phyloP scores from a whole-genome alignment of 1,284 basidiomycete genomes.

The Ustilago lituana region DNA sequence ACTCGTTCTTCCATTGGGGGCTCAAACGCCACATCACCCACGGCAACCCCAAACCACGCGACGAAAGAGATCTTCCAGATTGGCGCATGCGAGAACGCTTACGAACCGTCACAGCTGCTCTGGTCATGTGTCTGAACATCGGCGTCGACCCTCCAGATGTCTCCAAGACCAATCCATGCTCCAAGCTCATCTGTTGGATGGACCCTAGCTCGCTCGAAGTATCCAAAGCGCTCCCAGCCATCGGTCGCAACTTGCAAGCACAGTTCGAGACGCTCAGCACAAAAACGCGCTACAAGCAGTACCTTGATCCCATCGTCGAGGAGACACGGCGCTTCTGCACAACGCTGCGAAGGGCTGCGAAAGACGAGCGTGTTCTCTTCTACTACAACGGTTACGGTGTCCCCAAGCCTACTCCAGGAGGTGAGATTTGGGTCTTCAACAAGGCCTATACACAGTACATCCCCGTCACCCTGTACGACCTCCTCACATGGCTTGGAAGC shows the following conservation, averaged over 20 bases:
- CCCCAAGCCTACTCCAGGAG: constrained; percentile 93
- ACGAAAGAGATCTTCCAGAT: constrained; percentile 75
- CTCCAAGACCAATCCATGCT: constrained; percentile 96
- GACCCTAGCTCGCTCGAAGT: constrained; percentile 86
- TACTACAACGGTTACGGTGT: constrained; percentile 99
- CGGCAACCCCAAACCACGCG: constrained; percentile 79
- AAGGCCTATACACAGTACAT: constrained; percentile 98
- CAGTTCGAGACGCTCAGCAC: constrained; percentile 89
- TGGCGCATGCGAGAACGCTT: constrained; percentile 80
- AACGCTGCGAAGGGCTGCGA: constrained; percentile 84
- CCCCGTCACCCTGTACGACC: constrained; percentile 90
- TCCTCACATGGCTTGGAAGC: constrained; percentile 83
- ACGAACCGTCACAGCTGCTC: constrained; percentile 85
- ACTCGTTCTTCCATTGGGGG: constrained; percentile 65
- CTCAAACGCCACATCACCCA: constrained; percentile 84
- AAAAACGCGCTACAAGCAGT: constrained; percentile 74
- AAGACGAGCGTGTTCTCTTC: constrained; percentile 92
- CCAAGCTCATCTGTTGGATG: constrained; percentile 95
- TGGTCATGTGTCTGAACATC: constrained; percentile 96
- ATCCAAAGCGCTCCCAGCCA: constrained; percentile 70
- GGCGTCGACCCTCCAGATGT: constrained; percentile 97
- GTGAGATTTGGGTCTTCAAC: constrained; percentile 99
- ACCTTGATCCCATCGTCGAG: constrained; percentile 93
- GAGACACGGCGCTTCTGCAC: constrained; percentile 91
- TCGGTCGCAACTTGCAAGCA: constrained; percentile 89